phyloP scores from a whole-genome alignment of 2,329 filamentous ascomycete species.

The Botryotinia calthae region DNA sequence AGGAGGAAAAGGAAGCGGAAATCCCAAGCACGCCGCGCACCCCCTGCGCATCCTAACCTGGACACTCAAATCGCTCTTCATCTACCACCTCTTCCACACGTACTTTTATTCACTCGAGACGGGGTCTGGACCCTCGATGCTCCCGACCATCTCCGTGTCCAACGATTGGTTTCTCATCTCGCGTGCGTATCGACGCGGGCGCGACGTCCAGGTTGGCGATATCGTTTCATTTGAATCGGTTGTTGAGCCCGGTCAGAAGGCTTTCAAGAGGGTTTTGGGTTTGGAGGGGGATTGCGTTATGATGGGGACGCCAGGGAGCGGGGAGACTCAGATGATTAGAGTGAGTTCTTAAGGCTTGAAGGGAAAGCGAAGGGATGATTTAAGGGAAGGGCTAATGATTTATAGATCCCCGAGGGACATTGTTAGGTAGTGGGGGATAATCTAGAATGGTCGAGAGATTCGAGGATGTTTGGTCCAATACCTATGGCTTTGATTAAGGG shows the following conservation, averaged over 20 bases:
- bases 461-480: constrained; percentile 79
- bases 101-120: constrained; percentile 61
- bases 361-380: neutral
- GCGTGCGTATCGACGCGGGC: constrained; percentile 66
- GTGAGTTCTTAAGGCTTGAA: constrained; percentile 27
- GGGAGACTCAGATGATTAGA: constrained; percentile 56
- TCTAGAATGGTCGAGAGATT: constrained; percentile 78
- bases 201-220: constrained; percentile 73
- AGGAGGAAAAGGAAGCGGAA: neutral
- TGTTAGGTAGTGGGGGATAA: constrained; percentile 93
- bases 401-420: constrained; percentile 82
- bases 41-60: constrained; percentile 46
- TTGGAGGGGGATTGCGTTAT: constrained; percentile 64
- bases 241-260: constrained; percentile 54
- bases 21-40: constrained; percentile 21
- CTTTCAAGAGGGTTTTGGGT: constrained; percentile 64
- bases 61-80: constrained; percentile 47
- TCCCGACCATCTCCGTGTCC: constrained; percentile 71
- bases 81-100: constrained; percentile 52
- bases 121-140: constrained; percentile 78
- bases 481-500: constrained; percentile 81
- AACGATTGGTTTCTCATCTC: constrained; percentile 70
- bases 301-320: constrained; percentile 55
- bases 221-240: constrained; percentile 78
- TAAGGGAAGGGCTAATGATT: constrained; percentile 9